Evolutionary conservation across 179 eudicot species (phyloP), one percentile per base, ranked within the genome.

Genomic region (Nepenthes alata): DNA sequence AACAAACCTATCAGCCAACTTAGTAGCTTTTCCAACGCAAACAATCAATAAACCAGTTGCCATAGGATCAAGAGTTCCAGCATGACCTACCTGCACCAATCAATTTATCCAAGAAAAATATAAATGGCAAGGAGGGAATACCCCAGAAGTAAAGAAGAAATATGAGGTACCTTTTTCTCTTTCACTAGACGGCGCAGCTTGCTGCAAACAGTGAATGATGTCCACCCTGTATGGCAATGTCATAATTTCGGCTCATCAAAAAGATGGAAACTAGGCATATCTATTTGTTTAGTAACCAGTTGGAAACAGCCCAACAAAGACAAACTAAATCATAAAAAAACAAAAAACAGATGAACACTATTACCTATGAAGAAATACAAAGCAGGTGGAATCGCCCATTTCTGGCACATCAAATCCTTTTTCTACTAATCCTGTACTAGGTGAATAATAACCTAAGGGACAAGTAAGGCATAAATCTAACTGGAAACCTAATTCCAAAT

Each of bases 41-140:
- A 93, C 95, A 47, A 93, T 93, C 76, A 93, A 68, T 71, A 93
- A 77, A 59, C 98, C 98, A 66, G 98, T 93, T 47, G 98, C 98
- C 98, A 93, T 89, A 62, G 98, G 98, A 82, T 93, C 98, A 67
- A 93, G 87, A 25, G 98, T 93, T 44, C 98, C 98, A 48, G 98
- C 98, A 89, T 93, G 98, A 53, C 98, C 98, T n/a, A 93, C 98
- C 98, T 89, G 80, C 60, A 69, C 47, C 34, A 54, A 52, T 62
- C 2, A 58, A 47, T 25, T 61, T 56, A 59, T 44, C 37, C 49
- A 59, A 62, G 47, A 35, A 49, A 47, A 60, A 58, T 47, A 37
- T 35, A 39, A 35, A 36, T 50, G 2, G 50, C 70, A 44, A 37
- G 52, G 37, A 53, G 39, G 36, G 48, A 44, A 14, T 37, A 55